Conservation (phyloP, 345 rosid genomes). For the Microthlaspi erraticum region DNA sequence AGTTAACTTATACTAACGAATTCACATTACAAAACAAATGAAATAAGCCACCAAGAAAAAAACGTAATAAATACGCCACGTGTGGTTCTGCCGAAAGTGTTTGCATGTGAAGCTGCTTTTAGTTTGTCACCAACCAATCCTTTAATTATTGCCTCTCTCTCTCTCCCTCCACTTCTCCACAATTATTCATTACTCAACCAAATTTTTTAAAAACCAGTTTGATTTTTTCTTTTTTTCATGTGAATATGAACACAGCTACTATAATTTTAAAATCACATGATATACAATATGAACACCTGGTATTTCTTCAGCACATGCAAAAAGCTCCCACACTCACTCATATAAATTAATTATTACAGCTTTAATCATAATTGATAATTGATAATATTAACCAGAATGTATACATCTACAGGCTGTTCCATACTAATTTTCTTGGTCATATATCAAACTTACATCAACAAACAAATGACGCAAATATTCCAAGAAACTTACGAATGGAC, state of each 20-base stretch:
- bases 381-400: conserved; percentile 6
- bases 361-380: conserved; percentile 6
- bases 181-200: conserved; percentile 9
- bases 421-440: not conserved
- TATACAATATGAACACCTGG: conserved; percentile 25
- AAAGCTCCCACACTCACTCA: not conserved
- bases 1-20: not conserved
- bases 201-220: not conserved
- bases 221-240: not conserved
- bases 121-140: conserved; percentile 38
- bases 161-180: conserved; percentile 14
- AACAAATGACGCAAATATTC: not conserved
- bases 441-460: conserved; percentile 8
- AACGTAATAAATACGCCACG: conserved; percentile 37
- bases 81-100: conserved; percentile 28
- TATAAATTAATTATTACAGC: not conserved
- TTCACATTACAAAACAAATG: conserved; percentile 5
- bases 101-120: conserved; percentile 45
- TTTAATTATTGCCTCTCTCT: conserved; percentile 28
- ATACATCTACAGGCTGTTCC: conserved; percentile 7
- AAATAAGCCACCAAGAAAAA: conserved; percentile 2
- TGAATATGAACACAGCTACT: conserved; percentile 2
- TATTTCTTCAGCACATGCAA: conserved; percentile 35
- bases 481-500: not conserved
- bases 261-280: not conserved